These are phyloP conservation scores for Myrica gale DNA, from an alignment of 306 rosid species.

Conservation along the genomic window DNA sequence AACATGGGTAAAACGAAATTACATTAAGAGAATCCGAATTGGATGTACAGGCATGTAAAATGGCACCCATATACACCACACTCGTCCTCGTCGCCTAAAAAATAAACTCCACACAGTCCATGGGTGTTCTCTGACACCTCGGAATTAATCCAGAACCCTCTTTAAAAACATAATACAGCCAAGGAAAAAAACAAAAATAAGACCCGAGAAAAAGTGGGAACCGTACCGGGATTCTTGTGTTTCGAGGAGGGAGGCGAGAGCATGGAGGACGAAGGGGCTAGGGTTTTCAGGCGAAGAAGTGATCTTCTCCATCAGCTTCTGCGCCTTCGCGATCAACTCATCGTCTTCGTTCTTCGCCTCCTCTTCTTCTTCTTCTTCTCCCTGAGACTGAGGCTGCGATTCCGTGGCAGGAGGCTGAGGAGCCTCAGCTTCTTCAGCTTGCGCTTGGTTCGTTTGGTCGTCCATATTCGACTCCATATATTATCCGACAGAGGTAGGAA, in stretches of 20 bases:
- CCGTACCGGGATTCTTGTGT: slow-evolving; percentile 67
- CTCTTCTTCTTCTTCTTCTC: slow-evolving; percentile 56
- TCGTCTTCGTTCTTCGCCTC: slow-evolving; percentile 75
- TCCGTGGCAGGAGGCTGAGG: slow-evolving; percentile 37
- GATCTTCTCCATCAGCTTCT: slow-evolving; percentile 75
- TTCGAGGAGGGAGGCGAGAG: slow-evolving; percentile 84
- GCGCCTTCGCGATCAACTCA: slow-evolving; percentile 68
- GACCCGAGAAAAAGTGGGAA: background rate
- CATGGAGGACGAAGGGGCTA: slow-evolving; percentile 65
- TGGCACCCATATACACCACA: background rate
- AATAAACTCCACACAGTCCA: background rate
- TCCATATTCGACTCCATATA: slow-evolving; percentile 51
- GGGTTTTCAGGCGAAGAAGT: slow-evolving; percentile 77
- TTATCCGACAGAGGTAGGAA: background rate
- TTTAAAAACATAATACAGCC: background rate
- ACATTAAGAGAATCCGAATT: background rate
- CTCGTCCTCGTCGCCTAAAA: background rate
- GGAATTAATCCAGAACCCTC: background rate
- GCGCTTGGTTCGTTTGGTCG: slow-evolving; percentile 41
- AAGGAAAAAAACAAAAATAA: background rate
- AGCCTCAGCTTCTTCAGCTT: slow-evolving; percentile 10
- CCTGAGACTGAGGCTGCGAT: slow-evolving; percentile 31
- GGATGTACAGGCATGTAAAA: background rate
- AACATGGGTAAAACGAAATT: background rate
- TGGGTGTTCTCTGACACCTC: background rate